Conservation (phyloP, 768 basidiomycete genomes). For the Clavaria fumosa region DNA sequence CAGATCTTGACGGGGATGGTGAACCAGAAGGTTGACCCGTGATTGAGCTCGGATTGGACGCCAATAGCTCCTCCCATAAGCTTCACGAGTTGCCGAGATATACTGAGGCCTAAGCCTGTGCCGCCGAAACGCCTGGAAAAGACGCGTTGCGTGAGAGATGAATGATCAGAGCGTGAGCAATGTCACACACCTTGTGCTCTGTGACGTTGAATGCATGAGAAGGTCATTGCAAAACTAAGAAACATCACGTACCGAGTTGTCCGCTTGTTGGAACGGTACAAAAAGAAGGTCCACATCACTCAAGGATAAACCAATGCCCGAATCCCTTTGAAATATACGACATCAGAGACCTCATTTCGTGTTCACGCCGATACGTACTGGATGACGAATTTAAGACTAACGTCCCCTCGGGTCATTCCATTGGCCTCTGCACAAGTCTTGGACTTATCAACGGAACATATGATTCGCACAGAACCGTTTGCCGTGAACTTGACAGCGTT, state of each 20-base stretch:
- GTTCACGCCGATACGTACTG: conserved; percentile 25
- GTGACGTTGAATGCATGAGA: too few species aligned
- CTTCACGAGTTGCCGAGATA: conserved; percentile 59
- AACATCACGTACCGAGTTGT: too few species aligned
- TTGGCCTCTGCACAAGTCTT: too few species aligned
- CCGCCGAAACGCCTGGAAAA: conserved; percentile 65
- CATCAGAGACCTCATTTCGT: neutral
- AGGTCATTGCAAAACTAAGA: too few species aligned
- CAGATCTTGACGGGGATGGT: conserved; percentile 50
- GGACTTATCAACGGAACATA: conserved; percentile 34
- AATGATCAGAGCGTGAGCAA: too few species aligned
- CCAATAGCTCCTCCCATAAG: conserved; percentile 66
- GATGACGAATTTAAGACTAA: conserved; percentile 48
- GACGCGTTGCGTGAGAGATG: too few species aligned
- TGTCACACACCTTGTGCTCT: too few species aligned
- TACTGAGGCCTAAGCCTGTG: conserved; percentile 62
- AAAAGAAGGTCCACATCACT: conserved; percentile 55
- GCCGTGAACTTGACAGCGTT: conserved; percentile 67
- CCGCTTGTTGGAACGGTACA: conserved; percentile 65
- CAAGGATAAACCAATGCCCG: conserved; percentile 54
- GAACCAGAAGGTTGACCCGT: conserved; percentile 62
- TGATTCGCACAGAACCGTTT: conserved; percentile 45
- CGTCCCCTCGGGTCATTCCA: conserved; percentile 29
- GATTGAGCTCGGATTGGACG: conserved; percentile 45
- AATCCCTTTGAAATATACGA: conserved; percentile 34